Evolutionary conservation across 2,329 filamentous ascomycete genomes (phyloP), one percentile per base, ranked within the genome.

Genomic region (Dothiorella sarmentorum): DNA sequence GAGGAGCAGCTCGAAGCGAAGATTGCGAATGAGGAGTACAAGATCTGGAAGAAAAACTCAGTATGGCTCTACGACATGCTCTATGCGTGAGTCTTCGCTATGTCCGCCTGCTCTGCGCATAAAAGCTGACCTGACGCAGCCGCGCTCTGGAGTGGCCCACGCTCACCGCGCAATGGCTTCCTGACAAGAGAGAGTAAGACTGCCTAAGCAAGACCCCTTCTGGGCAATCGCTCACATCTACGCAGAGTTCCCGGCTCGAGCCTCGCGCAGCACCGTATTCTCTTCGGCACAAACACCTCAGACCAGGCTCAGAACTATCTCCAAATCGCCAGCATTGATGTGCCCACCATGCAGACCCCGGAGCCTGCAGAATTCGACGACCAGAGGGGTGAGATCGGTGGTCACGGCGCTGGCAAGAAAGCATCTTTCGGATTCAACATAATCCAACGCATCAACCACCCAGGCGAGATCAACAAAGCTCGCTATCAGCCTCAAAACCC

Each of bases 11-110:
- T 84, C 65, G 86, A 90, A 70, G 88, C 95, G 75, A 91, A 95
- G 76, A 81, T 96, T 61, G 91, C 97, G 76, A 97, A 97, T 67
- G 94, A 99, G 80, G 94, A 99, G 74, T 99, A 99, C 84, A 99
- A 99, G 75, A 97, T 93, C 65, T 99, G 94, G 94, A 99, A 99
- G 82, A 99, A 99, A 81, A 99, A 99, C 76, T 91, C 90, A 64
- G 92, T 94, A 3, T 97, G 97, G 71, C 88, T 99, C 67, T 99
- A 99, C 75, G 94, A 99, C 73, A 90, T 97, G 85, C 94, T 99
- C 64, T 82, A 97, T 63, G 92, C 86, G 86, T 86, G 74, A 64
- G 64, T 57, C 15, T 22, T n/a, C 17, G 27, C 24, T 7, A 6
- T n/a, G 7, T 33, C 26, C 43, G 17, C 22, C 22, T 24, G n/a